Evolutionary conservation across 2,329 filamentous ascomycete species (phyloP), one percentile per base, ranked within the genome.

Genomic region (Hysterium pulicare): DNA sequence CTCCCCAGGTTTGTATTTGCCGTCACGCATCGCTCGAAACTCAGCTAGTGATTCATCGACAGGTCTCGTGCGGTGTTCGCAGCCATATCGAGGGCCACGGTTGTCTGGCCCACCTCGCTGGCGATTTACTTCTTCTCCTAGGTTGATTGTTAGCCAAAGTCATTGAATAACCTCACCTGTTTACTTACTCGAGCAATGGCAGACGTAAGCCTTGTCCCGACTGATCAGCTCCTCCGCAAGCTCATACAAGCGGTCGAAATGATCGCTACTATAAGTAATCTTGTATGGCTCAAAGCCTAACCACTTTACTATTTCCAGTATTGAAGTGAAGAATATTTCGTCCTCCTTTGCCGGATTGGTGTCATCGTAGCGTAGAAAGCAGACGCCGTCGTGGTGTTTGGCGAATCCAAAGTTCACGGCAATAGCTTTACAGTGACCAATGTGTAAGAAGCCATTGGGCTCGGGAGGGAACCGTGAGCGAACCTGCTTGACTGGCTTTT

Each of bases 381-480:
- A 86, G 48, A 83, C 74, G 45, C 91, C 91, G 26, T 85, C 86
- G 62, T 95, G 87, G 60, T 84, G 83, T 59, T 80, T 82, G 11
- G 93, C 91, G 64, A 96, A 97, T 5, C 91, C 91, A 70, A 97
- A 97, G 70, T 97, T 96, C 67, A 97, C 82, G 0, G 89, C 86
- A 65, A 97, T 96, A 17, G 93, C 91, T 72, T 97, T 97, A 51
- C 86, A 87, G 64, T 97, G 93, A 16, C 91, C 91, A 54, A 97
- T 86, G 62, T 96, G 90, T 8, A 96, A 78, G 64, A 86, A 96
- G 41, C 91, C 93, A 66, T 97, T 97, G 36, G 93, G 93, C 69
- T 76, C 73, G 21, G 73, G 73, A 0, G 73, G 73, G 46, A 76
- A 76, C 40, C 73, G 72, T 8, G 73, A 72, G 41, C 68, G 64